Base-by-base conservation (phyloP, 345 rosid species). In the Carallia pectinifolia region DNA sequence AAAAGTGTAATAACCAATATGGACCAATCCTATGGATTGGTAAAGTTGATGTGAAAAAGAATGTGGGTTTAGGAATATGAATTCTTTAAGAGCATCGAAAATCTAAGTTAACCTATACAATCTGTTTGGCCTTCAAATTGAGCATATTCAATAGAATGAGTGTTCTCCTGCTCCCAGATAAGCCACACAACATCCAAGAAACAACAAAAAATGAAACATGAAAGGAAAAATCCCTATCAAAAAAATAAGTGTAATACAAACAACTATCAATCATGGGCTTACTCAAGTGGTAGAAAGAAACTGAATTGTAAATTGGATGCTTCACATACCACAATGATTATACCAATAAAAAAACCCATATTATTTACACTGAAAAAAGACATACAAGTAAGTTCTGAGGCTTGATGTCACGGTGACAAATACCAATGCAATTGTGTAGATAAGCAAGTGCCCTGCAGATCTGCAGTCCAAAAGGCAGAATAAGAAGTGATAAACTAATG, bases 401-500 rank as follows among this genome's bases (percentile, higher is more conserved):
- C 82, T 94, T 94, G 82, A 94, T 94, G 80, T 94, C 98, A 73
- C 97, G 94, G 64, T 94, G 98, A 80, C 98, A 94, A 66, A 94
- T 90, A 61, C 97, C 97, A 75, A 91, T 88, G 64, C 80, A 86
- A 54, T 85, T 84, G 79, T 94, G 98, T 47, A 94, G 76, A 78
- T 91, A 94, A 33, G 94, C 92, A 77, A 94, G 95, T 37, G 98
- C 98, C 76, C 98, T 87, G 77, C 95, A 94, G 76, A 94, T 94
- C 98, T 94, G 90, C 71, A 78, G 44, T 67, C 74, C 69, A 59
- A 62, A 76, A 44, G 60, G 60, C 27, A 56, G 6, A 56, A 27
- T 56, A 56, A 15, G n/a, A 56, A 27, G 34, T 56, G 5, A 13
- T 5, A 56, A 56, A 56, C 17, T 44, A 10, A 44, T 44, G 17